Base-by-base conservation (phyloP, 768 basidiomycete genomes). In the Pleurotus djamor region DNA sequence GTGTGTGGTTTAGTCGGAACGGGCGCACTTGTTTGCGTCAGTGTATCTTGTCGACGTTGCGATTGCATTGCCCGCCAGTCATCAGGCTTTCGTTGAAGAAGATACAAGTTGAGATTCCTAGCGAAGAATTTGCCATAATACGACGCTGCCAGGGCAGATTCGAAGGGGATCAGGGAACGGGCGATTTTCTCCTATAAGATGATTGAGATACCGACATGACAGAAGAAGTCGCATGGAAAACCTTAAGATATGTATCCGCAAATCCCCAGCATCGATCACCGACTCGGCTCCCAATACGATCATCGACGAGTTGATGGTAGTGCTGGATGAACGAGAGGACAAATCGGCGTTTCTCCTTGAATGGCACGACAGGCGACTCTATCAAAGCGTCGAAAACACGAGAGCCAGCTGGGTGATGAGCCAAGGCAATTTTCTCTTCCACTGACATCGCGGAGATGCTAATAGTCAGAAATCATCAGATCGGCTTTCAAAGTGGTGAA, bases 161-260 rank as follows among this genome's bases (percentile, higher is more conserved):
- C 89, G 60, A 92, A 82, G 1, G 83, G 74, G 12, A 93, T 73
- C 9, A 98, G 77, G 21, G 91, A 91, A 13, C 85, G 84, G 2
- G 90, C 95, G 57, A 99, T 92, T 72, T 96, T 96, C 75, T 97
- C 95, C 93, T 96, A 63, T 17, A 33, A 44, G 35, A 32, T 41
- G 60, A 52, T 48, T 16, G 9, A 36, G 57, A 45, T 8, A 28
- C 14, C 12, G 33, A 36, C 28, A 32, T 50, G 13, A 13, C 59
- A 17, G 37, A 13, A 48, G 33, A 35, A 36, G 51, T 61, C 8
- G 51, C 13, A 21, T 32, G 4, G 16, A 79, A 21, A 61, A 95
- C 94, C 78, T 91, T 95, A 63, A 97, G 81, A 72, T 91, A 98
- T 0, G 92, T 88, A 73, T 99, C 97, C n/a, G 91, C 88, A 61